These are phyloP conservation scores for Apophysomyces trapeziformis DNA, from an alignment of 371 early-diverging fungal genomes.

Conservation along the genomic window DNA sequence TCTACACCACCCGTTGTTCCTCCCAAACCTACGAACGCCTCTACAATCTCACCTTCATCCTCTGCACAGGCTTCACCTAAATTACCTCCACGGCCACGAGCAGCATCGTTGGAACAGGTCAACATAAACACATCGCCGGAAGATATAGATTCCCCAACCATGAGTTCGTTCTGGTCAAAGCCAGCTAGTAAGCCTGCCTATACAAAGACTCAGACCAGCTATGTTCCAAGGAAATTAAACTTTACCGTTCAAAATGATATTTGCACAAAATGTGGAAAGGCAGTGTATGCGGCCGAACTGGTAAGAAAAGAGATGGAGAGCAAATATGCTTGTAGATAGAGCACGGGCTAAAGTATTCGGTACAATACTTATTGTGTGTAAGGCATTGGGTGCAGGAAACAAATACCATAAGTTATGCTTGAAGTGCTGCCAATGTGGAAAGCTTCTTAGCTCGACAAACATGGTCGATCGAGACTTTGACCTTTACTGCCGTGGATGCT, in stretches of 20 bases:
- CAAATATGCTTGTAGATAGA: no score
- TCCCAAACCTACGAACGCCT: background rate
- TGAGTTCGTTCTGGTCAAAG: conserved; percentile 23
- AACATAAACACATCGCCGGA: background rate
- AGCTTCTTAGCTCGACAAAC: conserved; percentile 49
- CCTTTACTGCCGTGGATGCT: conserved; percentile 51
- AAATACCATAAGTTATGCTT: conserved; percentile 54
- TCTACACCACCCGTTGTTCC: conserved; percentile 3
- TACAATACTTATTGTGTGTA: background rate
- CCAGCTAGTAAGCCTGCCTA: conserved; percentile 12
- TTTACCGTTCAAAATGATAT: conserved; percentile 42
- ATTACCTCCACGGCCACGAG: conserved; percentile 19
- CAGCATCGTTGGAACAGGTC: conserved; percentile 2
- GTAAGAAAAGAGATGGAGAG: conserved; percentile 10
- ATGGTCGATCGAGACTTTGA: conserved; percentile 54
- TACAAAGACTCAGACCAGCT: conserved; percentile 31
- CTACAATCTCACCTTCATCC: conserved; percentile 22
- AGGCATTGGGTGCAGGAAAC: conserved; percentile 52
- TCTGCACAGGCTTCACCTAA: conserved; percentile 1
- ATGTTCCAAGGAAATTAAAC: conserved; percentile 48
- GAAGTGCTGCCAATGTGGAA: conserved; percentile 48
- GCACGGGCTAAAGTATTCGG: background rate
- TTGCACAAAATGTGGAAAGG: conserved; percentile 49
- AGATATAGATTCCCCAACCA: conserved; percentile 12
- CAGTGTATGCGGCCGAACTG: conserved; percentile 55